These are phyloP conservation scores for Trichoderma semiorbis DNA, from an alignment of 2,329 filamentous ascomycete species.

Conservation along the genomic window DNA sequence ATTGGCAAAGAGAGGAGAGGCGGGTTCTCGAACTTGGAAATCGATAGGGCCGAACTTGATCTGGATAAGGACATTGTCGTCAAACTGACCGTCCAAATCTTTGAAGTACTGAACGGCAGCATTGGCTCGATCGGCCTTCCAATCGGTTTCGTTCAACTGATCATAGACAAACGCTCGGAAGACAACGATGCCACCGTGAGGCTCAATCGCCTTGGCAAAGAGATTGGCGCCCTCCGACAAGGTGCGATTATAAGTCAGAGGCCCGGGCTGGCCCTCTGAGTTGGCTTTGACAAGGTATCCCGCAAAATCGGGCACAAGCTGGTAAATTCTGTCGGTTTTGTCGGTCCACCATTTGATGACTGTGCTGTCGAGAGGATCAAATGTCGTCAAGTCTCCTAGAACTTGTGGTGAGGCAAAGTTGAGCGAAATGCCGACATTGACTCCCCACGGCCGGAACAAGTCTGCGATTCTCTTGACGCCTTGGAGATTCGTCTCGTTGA, in stretches of 20 bases:
- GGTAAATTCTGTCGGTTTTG: slow-evolving; percentile 57
- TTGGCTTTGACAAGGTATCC: slow-evolving; percentile 70
- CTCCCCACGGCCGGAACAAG: slow-evolving; percentile 63
- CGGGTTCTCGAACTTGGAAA: slow-evolving; percentile 67
- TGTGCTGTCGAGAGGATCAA: slow-evolving; percentile 58
- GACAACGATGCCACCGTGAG: slow-evolving; percentile 61
- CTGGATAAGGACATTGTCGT: slow-evolving; percentile 68
- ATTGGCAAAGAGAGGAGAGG: slow-evolving; percentile 59
- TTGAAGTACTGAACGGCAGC: slow-evolving; percentile 66
- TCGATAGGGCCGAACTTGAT: slow-evolving; percentile 74
- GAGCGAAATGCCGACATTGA: slow-evolving; percentile 62
- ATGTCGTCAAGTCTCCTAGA: slow-evolving; percentile 53
- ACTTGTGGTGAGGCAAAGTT: slow-evolving; percentile 64
- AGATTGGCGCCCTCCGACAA: slow-evolving; percentile 66
- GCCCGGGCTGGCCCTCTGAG: slow-evolving; percentile 69
- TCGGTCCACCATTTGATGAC: slow-evolving; percentile 63
- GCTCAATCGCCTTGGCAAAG: slow-evolving; percentile 57
- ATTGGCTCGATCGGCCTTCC: slow-evolving; percentile 66
- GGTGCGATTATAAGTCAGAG: slow-evolving; percentile 66
- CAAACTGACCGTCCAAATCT: slow-evolving; percentile 61
- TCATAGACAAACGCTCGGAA: slow-evolving; percentile 73
- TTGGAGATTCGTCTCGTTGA: slow-evolving; percentile 55
- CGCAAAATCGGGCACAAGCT: slow-evolving; percentile 60
- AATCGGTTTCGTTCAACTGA: slow-evolving; percentile 50
- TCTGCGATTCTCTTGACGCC: slow-evolving; percentile 62